These are phyloP conservation scores for Xylaria sp. DNA, from an alignment of 2,329 filamentous ascomycete genomes.

Conservation along the genomic window DNA sequence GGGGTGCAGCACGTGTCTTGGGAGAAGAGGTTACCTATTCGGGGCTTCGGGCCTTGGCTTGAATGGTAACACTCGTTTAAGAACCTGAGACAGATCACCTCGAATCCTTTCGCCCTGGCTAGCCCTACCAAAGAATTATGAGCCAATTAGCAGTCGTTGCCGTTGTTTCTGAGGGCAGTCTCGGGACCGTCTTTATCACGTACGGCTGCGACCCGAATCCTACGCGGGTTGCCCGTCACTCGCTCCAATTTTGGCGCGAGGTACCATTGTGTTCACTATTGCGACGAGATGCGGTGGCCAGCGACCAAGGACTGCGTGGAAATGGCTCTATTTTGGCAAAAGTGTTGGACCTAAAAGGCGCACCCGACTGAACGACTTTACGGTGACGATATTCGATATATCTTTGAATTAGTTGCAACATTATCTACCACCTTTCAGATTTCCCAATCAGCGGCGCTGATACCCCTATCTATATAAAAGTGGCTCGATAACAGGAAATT, in stretches of 20 bases:
- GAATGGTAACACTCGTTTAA: conserved; percentile 12
- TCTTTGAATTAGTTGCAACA: conserved; percentile 15
- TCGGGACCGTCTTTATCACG: conserved; percentile 24
- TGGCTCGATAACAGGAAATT: not conserved
- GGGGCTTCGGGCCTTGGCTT: not conserved
- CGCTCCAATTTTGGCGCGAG: not conserved
- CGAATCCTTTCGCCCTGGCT: conserved; percentile 17
- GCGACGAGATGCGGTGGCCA: not conserved
- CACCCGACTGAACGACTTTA: not conserved
- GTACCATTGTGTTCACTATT: not conserved
- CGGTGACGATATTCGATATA: not conserved
- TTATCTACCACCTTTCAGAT: not conserved
- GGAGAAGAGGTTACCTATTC: not conserved
- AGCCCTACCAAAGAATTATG: conserved; percentile 8
- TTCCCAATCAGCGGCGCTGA: not conserved
- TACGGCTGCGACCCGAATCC: conserved; percentile 27
- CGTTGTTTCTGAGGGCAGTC: not conserved
- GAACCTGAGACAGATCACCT: conserved; percentile 22
- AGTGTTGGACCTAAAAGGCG: not conserved
- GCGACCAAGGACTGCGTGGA: not conserved
- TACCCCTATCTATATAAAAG: not conserved
- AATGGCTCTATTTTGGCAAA: not conserved
- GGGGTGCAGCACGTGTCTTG: conserved; percentile 8
- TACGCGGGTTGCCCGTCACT: conserved; percentile 10
- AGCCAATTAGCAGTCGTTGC: conserved; percentile 15